Evolutionary conservation across 371 early-diverging fungal genomes (phyloP).

Genomic region (Syncephalis fuscata): DNA sequence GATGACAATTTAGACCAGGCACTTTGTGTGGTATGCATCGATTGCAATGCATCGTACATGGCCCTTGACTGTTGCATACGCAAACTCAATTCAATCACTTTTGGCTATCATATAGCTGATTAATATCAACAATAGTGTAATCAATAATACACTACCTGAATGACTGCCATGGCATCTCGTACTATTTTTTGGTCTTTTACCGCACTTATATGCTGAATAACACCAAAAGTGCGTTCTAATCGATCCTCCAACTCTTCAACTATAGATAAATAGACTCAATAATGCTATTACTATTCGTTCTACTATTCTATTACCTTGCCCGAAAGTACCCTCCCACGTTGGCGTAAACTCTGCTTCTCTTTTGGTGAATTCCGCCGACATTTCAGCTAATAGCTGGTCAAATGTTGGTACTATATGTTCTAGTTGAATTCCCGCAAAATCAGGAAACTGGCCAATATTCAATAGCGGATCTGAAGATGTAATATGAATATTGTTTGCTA

Average conservation of each 20-base stretch:
- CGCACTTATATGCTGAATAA: slow-evolving; percentile 34
- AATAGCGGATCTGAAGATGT: slow-evolving; percentile 13
- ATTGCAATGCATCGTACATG: slow-evolving; percentile 32
- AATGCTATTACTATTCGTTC: neutral
- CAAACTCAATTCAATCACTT: slow-evolving; percentile 16
- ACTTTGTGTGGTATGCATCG: slow-evolving; percentile 12
- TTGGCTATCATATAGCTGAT: slow-evolving; percentile 13
- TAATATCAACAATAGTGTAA: neutral
- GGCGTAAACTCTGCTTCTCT: slow-evolving; percentile 32
- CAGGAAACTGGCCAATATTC: slow-evolving; percentile 32
- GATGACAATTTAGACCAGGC: slow-evolving; percentile 12
- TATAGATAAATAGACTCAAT: slow-evolving; percentile 4
- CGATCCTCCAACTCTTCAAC: slow-evolving; percentile 36
- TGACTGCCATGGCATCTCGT: slow-evolving; percentile 30
- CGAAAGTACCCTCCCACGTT: slow-evolving; percentile 42
- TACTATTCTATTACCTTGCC: slow-evolving; percentile 17
- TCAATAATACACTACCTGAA: slow-evolving; percentile 16
- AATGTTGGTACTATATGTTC: slow-evolving; percentile 31
- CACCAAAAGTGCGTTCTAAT: slow-evolving; percentile 30
- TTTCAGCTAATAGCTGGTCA: slow-evolving; percentile 19
- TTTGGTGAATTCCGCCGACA: slow-evolving; percentile 23
- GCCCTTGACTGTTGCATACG: slow-evolving; percentile 38
- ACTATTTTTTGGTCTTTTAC: slow-evolving; percentile 38
- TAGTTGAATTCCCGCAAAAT: slow-evolving; percentile 29
- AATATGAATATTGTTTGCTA: too few species aligned